Conservation (phyloP, 2,329 filamentous ascomycete species). For the Ambrosiella xylebori region DNA sequence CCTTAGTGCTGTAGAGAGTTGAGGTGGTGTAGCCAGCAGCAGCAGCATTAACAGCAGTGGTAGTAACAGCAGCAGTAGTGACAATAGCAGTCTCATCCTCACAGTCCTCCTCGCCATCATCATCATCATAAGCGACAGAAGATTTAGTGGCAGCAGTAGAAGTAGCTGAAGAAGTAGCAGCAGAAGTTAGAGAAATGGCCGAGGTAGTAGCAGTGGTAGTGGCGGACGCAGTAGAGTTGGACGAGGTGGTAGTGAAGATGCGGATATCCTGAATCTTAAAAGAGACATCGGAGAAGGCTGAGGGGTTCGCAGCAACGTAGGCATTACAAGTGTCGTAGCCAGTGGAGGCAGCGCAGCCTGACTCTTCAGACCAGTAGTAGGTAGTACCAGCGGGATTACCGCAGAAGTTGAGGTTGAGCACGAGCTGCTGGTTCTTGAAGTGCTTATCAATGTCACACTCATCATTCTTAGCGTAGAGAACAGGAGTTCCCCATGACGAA, state of each 20-base stretch:
- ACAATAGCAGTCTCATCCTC: background rate
- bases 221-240: constrained; percentile 1
- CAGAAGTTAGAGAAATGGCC: background rate
- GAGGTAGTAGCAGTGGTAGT: constrained; percentile 1
- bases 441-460: constrained; percentile 45
- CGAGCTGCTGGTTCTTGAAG: constrained; percentile 52
- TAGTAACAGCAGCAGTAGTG: background rate
- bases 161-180: background rate
- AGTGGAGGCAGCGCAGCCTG: constrained; percentile 16
- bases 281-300: constrained; percentile 19
- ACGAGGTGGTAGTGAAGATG: constrained; percentile 3
- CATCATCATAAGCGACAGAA: background rate
- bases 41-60: background rate
- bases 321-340: constrained; percentile 19
- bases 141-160: constrained; percentile 1
- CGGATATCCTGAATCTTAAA: constrained; percentile 8
- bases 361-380: constrained; percentile 17
- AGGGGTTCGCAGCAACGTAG: constrained; percentile 23
- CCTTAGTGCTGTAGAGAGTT: constrained; percentile 1
- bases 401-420: constrained; percentile 60
- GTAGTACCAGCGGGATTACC: constrained; percentile 44
- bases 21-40: background rate
- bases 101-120: constrained; percentile 4
- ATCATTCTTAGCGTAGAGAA: constrained; percentile 38
- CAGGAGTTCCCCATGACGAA: constrained; percentile 44